These are phyloP conservation scores for Thuidium tamariscinum DNA, from an alignment of 225 moss, liverwort and hornwort genomes.

Conservation along the genomic window DNA sequence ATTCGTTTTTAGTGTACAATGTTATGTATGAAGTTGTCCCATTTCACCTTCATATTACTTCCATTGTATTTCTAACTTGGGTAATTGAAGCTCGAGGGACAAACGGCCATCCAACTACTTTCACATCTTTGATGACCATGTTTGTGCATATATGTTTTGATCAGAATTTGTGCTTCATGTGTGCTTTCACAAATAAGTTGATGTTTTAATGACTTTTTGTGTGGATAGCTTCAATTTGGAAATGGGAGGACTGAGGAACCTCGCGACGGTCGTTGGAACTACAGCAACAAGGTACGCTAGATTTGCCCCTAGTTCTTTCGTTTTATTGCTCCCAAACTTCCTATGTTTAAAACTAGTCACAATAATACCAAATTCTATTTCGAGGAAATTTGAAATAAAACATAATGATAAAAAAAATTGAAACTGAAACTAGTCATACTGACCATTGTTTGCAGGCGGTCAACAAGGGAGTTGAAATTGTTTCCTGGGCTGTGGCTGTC, in stretches of 20 bases:
- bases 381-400: background rate
- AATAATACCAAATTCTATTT: no score
- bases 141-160: background rate
- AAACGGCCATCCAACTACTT: background rate
- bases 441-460: slow-evolving; percentile 30
- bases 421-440: background rate
- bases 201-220: background rate
- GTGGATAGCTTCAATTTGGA: slow-evolving; percentile 61
- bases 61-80: background rate
- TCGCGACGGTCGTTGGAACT: slow-evolving; percentile 72
- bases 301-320: background rate
- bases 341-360: background rate
- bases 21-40: background rate
- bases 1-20: background rate
- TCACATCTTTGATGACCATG: background rate
- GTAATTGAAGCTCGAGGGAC: background rate
- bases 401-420: background rate
- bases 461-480: slow-evolving; percentile 26
- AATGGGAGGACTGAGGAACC: slow-evolving; percentile 53
- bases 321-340: background rate
- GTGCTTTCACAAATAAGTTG: background rate
- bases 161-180: background rate
- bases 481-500: slow-evolving; percentile 60
- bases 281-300: slow-evolving; percentile 47
- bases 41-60: background rate